Conservation (phyloP, 352 stramenopile genomes). For the Phytopythium boreale region DNA sequence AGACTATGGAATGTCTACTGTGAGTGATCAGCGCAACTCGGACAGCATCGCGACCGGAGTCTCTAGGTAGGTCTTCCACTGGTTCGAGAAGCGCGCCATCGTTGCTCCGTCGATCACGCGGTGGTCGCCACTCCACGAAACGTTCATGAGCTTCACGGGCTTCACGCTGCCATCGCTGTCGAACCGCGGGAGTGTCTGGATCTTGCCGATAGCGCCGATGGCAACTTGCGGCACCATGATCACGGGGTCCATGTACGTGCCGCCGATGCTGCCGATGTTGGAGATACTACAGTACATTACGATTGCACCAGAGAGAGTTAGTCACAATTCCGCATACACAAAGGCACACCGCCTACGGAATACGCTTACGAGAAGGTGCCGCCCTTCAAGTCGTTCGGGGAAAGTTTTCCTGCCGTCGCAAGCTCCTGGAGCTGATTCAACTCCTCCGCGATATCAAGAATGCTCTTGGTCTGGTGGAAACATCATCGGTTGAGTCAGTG, state of each 20-base stretch:
- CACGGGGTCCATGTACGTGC: conserved; percentile 96
- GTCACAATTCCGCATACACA: background rate
- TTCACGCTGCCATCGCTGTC: conserved; percentile 79
- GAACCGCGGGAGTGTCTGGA: conserved; percentile 96
- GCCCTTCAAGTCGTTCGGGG: conserved; percentile 83
- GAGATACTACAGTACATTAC: conserved; percentile 56
- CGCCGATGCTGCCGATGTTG: conserved; percentile 96
- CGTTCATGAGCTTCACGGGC: conserved; percentile 91
- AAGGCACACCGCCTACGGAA: conserved; percentile 2
- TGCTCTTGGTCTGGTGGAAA: conserved; percentile 57
- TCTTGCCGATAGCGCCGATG: conserved; percentile 96
- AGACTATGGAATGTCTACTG: background rate
- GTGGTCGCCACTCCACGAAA: conserved; percentile 98
- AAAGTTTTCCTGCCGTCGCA: conserved; percentile 73
- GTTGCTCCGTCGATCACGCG: conserved; percentile 97
- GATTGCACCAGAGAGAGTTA: conserved; percentile 1
- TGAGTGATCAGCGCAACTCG: conserved; percentile 70
- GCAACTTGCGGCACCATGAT: conserved; percentile 95
- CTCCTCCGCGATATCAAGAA: conserved; percentile 79
- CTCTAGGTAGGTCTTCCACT: conserved; percentile 96
- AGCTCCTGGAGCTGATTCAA: conserved; percentile 89
- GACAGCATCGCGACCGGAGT: conserved; percentile 91
- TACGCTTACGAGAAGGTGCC: conserved; percentile 89
- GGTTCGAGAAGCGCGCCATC: conserved; percentile 97
- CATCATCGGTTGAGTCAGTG: conserved; percentile 2